phyloP scores from a whole-genome alignment of 2,329 filamentous ascomycete species.

The Paramyrothecium sp. region DNA sequence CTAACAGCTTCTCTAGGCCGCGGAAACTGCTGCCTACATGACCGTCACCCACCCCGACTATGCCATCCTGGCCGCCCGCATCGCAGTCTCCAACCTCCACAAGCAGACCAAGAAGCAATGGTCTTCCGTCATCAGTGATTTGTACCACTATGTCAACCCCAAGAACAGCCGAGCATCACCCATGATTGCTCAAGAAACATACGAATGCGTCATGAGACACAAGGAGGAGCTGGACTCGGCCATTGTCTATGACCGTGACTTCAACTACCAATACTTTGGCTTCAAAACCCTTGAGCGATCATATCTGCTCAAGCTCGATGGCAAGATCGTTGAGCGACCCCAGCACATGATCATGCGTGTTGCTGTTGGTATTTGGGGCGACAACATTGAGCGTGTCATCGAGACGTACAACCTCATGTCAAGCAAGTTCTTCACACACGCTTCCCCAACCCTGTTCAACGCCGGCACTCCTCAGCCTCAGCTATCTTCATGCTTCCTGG shows the following conservation, averaged over 20 bases:
- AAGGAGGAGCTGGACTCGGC: conserved; percentile 97
- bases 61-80: conserved; percentile 95
- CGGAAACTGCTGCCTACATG: conserved; percentile 99
- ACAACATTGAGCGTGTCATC: conserved; percentile 89
- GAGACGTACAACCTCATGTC: conserved; percentile 99
- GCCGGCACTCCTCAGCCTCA: conserved; percentile 93
- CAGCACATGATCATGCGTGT: conserved; percentile 99
- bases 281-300: conserved; percentile 99
- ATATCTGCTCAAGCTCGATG: conserved; percentile 92
- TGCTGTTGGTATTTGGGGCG: conserved; percentile 92
- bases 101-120: conserved; percentile 99
- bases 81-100: conserved; percentile 98
- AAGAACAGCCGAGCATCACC: conserved; percentile 81
- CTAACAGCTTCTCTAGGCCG: conserved; percentile 61
- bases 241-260: conserved; percentile 98
- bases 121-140: conserved; percentile 89
- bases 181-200: conserved; percentile 92
- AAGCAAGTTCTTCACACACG: conserved; percentile 97
- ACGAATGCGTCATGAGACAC: conserved; percentile 92
- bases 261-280: conserved; percentile 99
- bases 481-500: conserved; percentile 96
- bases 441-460: conserved; percentile 96
- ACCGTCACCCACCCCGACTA: conserved; percentile 99
- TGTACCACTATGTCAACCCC: conserved; percentile 95
- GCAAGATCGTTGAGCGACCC: conserved; percentile 93